Conservation (phyloP, 331 rosid species). For the Phaseolus coccineus region DNA sequence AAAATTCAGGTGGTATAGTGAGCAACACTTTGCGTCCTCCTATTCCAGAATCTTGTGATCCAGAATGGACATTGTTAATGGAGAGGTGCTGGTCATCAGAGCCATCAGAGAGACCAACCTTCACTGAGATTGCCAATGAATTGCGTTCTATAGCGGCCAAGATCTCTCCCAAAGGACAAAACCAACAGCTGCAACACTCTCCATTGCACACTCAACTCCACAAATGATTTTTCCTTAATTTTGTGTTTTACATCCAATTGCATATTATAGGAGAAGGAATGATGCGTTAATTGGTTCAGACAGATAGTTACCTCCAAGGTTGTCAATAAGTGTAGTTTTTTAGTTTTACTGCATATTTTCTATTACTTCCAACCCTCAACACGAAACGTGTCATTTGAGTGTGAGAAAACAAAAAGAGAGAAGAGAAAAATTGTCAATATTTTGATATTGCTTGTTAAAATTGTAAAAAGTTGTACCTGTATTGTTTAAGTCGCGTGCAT, state of each 20-base stretch:
- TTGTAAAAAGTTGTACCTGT: constrained; percentile 19
- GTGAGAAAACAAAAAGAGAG: background rate
- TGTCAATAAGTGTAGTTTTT: constrained; percentile 22
- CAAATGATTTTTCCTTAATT: constrained; percentile 45
- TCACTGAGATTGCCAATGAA: constrained; percentile 74
- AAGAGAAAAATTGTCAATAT: constrained; percentile 20
- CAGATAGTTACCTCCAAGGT: constrained; percentile 2
- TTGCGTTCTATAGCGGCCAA: constrained; percentile 76
- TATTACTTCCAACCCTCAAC: constrained; percentile 12
- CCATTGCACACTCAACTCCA: constrained; percentile 45
- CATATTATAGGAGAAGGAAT: constrained; percentile 32
- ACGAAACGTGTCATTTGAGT: constrained; percentile 17
- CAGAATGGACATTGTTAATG: constrained; percentile 79
- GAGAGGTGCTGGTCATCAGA: constrained; percentile 91
- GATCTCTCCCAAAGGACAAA: constrained; percentile 55
- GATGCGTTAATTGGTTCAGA: constrained; percentile 27
- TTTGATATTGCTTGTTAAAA: constrained; percentile 36
- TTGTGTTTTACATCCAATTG: constrained; percentile 29
- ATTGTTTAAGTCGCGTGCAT: background rate
- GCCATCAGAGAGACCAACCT: constrained; percentile 82
- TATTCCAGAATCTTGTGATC: constrained; percentile 66
- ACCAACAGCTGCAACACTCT: constrained; percentile 52
- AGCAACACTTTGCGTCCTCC: constrained; percentile 88
- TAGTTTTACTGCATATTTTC: constrained; percentile 10
- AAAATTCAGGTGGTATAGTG: constrained; percentile 84